Percentiles rank a stretch among this genome's conserved stretches.
phyloP scores from a whole-genome alignment of 1,139 yeast species.

The Lodderomyces margitis region DNA sequence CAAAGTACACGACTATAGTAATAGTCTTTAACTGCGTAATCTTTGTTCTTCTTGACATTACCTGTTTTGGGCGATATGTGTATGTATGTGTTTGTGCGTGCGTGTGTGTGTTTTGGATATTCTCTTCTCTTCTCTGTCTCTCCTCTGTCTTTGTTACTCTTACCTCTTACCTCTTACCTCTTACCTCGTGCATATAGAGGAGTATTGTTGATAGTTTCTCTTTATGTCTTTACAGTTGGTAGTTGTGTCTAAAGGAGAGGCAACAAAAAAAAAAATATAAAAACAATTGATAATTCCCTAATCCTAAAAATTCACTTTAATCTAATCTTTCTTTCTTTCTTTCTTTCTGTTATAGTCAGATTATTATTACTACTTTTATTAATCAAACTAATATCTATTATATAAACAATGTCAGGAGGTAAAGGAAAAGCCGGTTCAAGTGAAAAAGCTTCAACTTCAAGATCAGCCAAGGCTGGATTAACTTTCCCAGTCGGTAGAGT shows the following conservation, averaged over 20 bases:
- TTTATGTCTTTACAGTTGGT: too few species aligned
- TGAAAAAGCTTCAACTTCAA: constrained; percentile 53
- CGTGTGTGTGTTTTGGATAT: constrained; percentile 1
- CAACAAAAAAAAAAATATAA: constrained; percentile 3
- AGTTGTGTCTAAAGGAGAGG: too few species aligned
- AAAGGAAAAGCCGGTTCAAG: constrained; percentile 54
- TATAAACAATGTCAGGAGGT: constrained; percentile 47
- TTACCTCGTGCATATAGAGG: too few species aligned
- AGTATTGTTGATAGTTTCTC: constrained; percentile 1
- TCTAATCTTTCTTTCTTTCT: constrained; percentile 1
- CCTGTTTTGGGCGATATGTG: too few species aligned
- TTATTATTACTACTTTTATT: too few species aligned
- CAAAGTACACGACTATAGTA: not conserved
- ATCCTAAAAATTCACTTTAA: constrained; percentile 1
- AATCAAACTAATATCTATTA: constrained; percentile 9
- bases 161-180: not conserved
- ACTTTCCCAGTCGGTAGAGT: constrained; percentile 58
- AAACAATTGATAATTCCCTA: constrained; percentile 3
- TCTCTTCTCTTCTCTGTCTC: constrained; percentile 2
- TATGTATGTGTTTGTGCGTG: too few species aligned
- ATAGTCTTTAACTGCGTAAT: too few species aligned
- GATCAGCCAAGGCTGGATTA: constrained; percentile 55
- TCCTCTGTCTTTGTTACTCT: not conserved
- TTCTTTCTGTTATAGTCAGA: constrained; percentile 9
- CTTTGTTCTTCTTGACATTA: too few species aligned